Evolutionary conservation across 495 filamentous ascomycete genomes (phyloP), one percentile per base, ranked within the genome.

Genomic region (Bathelium albidoporum): DNA sequence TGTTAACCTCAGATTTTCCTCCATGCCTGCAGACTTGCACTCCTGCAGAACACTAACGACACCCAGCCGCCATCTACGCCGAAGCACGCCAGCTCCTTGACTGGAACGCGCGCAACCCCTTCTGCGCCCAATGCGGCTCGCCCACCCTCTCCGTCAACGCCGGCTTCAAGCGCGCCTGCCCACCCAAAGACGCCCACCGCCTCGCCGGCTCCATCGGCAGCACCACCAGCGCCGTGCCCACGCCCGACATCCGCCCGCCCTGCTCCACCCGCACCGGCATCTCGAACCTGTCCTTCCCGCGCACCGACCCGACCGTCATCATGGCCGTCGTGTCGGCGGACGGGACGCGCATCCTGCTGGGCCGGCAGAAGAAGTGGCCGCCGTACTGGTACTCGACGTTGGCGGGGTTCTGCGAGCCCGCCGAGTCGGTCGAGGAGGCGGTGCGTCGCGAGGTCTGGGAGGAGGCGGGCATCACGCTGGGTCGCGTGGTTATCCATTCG

Each of bases 361-460:
- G 94, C 32, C 87, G 94, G 2, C 84, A 88, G 68, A 88, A 87
- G 70, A 81, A 89, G 29, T 97, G 87, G 82, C 94, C 94, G 0
- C 80, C 83, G 2, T 76, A 85, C 67, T 96, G 89, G 89, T 97
- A 91, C 78, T 85, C 80, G 61, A 95, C 92, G 1, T 83, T 98
- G 1, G 94, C 94, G 0, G 95, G 94, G 0, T 98, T 98, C 75
- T 86, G 92, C 63, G 94, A 98, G 74, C 94, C 94, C 7, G 95
- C 88, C 1, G 94, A 98, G 79, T 89, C 84, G 11, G 87, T 97
- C 62, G 95, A 97, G 71, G 95, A 97, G 74, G 91, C 94, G 4
- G 93, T 97, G 0, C 85, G 95, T 0, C 81, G 94, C 59, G 95
- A 98, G 75, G 91, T 96, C 0, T 97, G 91, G 90, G 94, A 98